These are phyloP conservation scores for Ustilago nuda DNA, from an alignment of 1,284 basidiomycete genomes.

Conservation along the genomic window DNA sequence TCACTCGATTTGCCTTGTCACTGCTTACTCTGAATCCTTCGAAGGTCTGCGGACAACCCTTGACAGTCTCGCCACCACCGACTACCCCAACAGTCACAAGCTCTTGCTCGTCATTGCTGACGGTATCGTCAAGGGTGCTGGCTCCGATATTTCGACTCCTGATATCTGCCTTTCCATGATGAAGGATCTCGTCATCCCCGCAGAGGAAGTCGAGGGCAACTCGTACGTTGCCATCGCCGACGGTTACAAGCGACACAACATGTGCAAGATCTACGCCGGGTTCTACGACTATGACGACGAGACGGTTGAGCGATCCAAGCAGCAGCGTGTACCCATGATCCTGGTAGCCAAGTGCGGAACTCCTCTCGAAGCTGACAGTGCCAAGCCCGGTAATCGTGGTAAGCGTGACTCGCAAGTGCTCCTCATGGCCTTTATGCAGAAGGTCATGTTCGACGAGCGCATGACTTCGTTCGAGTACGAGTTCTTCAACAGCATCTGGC, in stretches of 20 bases:
- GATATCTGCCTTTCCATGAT: slow-evolving; percentile 97
- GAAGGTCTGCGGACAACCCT: slow-evolving; percentile 96
- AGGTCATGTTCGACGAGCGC: slow-evolving; percentile 72
- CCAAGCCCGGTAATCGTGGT: slow-evolving; percentile 97
- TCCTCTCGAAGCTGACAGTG: slow-evolving; percentile 84
- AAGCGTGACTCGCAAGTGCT: slow-evolving; percentile 96
- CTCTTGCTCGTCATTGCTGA: slow-evolving; percentile 95
- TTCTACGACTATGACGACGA: slow-evolving; percentile 96
- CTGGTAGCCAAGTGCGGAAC: slow-evolving; percentile 82
- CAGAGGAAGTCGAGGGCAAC: slow-evolving; percentile 88
- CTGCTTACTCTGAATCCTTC: slow-evolving; percentile 96
- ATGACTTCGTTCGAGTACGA: slow-evolving; percentile 72
- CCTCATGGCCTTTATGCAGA: slow-evolving; percentile 72
- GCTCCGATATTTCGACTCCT: slow-evolving; percentile 73
- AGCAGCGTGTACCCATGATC: slow-evolving; percentile 94
- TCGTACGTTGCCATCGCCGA: slow-evolving; percentile 99
- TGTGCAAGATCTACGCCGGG: slow-evolving; percentile 98
- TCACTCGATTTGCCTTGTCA: slow-evolving; percentile 95
- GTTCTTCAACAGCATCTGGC: slow-evolving; percentile 72
- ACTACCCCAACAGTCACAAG: slow-evolving; percentile 99
- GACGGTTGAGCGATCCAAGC: slow-evolving; percentile 91
- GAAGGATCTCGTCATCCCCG: slow-evolving; percentile 89
- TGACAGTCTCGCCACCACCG: slow-evolving; percentile 96
- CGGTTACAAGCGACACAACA: slow-evolving; percentile 98
- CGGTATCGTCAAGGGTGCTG: slow-evolving; percentile 91